These are phyloP conservation scores for Thraustochytrium aureum DNA, from an alignment of 352 stramenopile genomes.

Conservation along the genomic window DNA sequence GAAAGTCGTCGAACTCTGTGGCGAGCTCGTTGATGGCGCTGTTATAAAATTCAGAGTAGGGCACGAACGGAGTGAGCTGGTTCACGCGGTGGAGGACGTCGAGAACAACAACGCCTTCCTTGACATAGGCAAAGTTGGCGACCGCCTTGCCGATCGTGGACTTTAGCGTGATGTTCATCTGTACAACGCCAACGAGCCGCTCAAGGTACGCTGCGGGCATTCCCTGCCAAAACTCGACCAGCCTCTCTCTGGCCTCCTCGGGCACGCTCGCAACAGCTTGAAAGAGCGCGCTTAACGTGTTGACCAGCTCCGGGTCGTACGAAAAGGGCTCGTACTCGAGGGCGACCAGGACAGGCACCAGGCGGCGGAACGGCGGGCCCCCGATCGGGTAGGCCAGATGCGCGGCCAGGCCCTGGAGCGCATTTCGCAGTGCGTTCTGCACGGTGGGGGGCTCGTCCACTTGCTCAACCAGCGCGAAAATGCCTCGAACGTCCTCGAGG, in stretches of 20 bases:
- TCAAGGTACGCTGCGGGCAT: conserved; percentile 7
- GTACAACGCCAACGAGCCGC: not conserved
- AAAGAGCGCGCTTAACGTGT: not conserved
- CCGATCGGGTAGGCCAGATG: conserved; percentile 4
- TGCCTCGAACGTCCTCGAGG: not conserved
- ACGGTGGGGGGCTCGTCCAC: conserved; percentile 13
- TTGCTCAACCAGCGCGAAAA: not conserved
- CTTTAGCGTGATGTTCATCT: conserved; percentile 48
- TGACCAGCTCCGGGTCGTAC: conserved; percentile 45
- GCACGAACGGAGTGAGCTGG: not conserved
- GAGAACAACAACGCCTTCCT: conserved; percentile 24
- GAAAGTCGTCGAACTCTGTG: conserved; percentile 19
- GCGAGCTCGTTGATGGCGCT: conserved; percentile 51
- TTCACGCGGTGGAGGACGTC: conserved; percentile 34
- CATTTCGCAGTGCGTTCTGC: conserved; percentile 30
- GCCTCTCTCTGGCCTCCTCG: not conserved
- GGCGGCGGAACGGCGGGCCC: not conserved
- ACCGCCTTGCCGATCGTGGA: conserved; percentile 7
- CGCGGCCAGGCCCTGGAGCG: not conserved
- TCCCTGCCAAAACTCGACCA: not conserved
- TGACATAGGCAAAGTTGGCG: conserved; percentile 23
- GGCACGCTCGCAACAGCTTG: not conserved
- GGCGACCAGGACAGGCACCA: conserved; percentile 27
- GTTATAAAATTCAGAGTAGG: conserved; percentile 50
- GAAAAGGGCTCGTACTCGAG: conserved; percentile 40